A percentile compares a stretch with the other conserved stretches of the same genome.
phyloP scores from a whole-genome alignment of 2,329 filamentous ascomycete species.

The Ophioceras dolichostomum region DNA sequence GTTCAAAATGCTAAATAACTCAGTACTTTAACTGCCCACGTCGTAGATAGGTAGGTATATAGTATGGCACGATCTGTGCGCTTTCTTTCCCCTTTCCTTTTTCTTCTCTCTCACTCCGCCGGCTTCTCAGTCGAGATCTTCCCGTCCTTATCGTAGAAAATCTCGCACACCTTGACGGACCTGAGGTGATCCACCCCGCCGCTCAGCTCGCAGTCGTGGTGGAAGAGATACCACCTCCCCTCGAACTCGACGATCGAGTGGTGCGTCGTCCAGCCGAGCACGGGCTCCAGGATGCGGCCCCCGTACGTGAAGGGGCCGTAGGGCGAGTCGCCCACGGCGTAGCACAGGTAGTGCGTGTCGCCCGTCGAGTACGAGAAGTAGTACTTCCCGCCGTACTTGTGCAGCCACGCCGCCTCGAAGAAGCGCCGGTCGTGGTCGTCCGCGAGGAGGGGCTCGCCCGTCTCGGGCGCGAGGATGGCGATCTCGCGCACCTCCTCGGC shows the following conservation, averaged over 20 bases:
- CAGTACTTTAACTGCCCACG: too few species aligned
- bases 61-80: too few species aligned
- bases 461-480: conserved; percentile 49
- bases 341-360: conserved; percentile 63
- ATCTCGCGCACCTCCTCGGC: conserved; percentile 43
- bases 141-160: conserved; percentile 56
- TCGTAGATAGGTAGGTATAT: too few species aligned
- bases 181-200: conserved; percentile 58
- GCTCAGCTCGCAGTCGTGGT: conserved; percentile 62
- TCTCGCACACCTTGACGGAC: conserved; percentile 63
- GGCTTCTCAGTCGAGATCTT: conserved; percentile 38
- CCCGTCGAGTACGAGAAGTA: conserved; percentile 72
- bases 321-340: conserved; percentile 52
- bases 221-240: conserved; percentile 62
- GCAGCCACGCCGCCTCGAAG: conserved; percentile 74
- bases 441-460: conserved; percentile 43
- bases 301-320: conserved; percentile 62
- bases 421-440: conserved; percentile 64
- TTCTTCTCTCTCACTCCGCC: conserved; percentile 6
- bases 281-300: conserved; percentile 61
- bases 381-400: conserved; percentile 57
- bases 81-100: neutral
- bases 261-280: conserved; percentile 72
- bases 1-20: too few species aligned
- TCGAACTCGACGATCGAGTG: conserved; percentile 66